Evolutionary conservation across 2,329 filamentous ascomycete species (phyloP), one percentile per base, ranked within the genome.

Genomic region (Coniochaeta pulveracea): DNA sequence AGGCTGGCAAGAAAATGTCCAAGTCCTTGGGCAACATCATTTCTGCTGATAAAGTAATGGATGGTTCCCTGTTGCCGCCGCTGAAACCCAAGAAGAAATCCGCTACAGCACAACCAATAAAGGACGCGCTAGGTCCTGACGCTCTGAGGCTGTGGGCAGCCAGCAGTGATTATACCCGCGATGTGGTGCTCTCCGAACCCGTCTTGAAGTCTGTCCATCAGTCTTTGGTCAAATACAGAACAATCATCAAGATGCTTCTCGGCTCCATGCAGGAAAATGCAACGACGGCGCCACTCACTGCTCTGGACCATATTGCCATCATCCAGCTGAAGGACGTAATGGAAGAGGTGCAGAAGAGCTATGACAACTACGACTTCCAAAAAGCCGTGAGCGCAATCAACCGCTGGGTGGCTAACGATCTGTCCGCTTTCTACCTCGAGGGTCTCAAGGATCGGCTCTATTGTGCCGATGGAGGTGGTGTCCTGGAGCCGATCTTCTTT

Each of bases 1-100:
- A 80, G 32, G 63, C 82, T 22, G 88, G 88, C n/a, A 85, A 84
- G 51, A 98, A 98, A 56, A 98, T 98, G 91, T 95, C 88, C 52
- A 98, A 98, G 56, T 95, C 86, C 0, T 61, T 95, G 2, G 91
- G 91, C 11, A 98, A 98, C 49, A 79, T 83, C 18, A 76, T 96
- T 36, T 69, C 75, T 0, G 88, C 89, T 0, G 64, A 72, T 6
- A 68, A 94, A 40, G 86, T 98, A 43, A 91, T 95, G 64, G 74
- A 85, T 34, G 89, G 89, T 6, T 76, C 77, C 4, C 63, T 94
- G 9, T 58, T 93, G 10, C 81, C 82, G 5, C 76, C 79, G 1
- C 50, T 79, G 23, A 83, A 81, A 50, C 57, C 58, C 26, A 79
- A 75, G 47, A 61, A 61, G 28, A 79, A 79, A 42, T 50, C 37